Percentiles rank a stretch among this genome's conserved stretches.
These are phyloP conservation scores for Zygnema circumcarinatum DNA, from an alignment of 139 green algal genomes.

Conservation along the genomic window DNA sequence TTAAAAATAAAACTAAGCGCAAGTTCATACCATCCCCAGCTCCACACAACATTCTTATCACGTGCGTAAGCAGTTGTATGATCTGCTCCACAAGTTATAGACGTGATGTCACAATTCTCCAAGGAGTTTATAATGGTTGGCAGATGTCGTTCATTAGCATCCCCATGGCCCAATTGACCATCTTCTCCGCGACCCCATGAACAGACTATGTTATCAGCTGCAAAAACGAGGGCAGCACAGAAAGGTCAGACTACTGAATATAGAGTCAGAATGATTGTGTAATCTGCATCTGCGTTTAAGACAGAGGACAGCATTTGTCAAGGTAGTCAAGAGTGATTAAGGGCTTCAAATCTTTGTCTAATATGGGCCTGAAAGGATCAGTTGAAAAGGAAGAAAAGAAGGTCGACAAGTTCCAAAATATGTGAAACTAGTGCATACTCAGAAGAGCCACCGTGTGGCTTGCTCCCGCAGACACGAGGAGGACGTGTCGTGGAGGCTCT, in stretches of 20 bases:
- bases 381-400: background rate
- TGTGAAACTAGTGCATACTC: conserved; percentile 3
- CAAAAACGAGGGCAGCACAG: conserved; percentile 6
- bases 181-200: conserved; percentile 87
- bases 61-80: conserved; percentile 78
- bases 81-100: conserved; percentile 76
- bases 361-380: conserved; percentile 8
- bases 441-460: conserved; percentile 45
- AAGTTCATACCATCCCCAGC: conserved; percentile 79
- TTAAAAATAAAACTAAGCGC: conserved; percentile 20
- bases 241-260: background rate
- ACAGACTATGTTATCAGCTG: conserved; percentile 46
- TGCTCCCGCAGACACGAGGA: conserved; percentile 20
- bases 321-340: no score
- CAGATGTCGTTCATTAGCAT: conserved; percentile 38
- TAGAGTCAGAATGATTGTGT: background rate
- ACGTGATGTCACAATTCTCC: conserved; percentile 66
- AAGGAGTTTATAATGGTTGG: conserved; percentile 39
- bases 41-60: conserved; percentile 69
- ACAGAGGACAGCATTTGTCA: no score
- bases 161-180: conserved; percentile 69
- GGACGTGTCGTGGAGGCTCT: background rate
- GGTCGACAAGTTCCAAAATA: background rate
- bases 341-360: no score
- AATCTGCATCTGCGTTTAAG: no score